phyloP scores from a whole-genome alignment of 768 basidiomycete genomes.

The Hericium erinaceus region DNA sequence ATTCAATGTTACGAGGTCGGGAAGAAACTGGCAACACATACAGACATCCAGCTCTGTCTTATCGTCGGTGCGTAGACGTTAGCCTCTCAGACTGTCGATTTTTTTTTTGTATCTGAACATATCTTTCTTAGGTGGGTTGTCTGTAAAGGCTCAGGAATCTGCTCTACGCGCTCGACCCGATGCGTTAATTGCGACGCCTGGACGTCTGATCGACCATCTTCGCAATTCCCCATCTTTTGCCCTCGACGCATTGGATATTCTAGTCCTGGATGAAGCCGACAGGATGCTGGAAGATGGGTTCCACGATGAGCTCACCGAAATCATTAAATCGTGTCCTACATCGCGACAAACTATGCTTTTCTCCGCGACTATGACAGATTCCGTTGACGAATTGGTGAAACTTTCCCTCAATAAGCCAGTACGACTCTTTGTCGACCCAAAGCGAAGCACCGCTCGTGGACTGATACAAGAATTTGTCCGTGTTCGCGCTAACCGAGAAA shows the following conservation, averaged over 20 bases:
- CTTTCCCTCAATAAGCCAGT: constrained; percentile 92
- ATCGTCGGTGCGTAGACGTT: constrained; percentile 56
- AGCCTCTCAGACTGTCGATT: not conserved
- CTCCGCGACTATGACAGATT: constrained; percentile 98
- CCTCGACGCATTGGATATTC: constrained; percentile 84
- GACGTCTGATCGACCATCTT: constrained; percentile 91
- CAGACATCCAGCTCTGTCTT: constrained; percentile 87
- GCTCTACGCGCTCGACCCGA: constrained; percentile 83
- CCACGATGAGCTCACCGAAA: constrained; percentile 88
- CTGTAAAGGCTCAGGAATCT: constrained; percentile 85
- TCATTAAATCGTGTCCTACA: constrained; percentile 80
- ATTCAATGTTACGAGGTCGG: constrained; percentile 95
- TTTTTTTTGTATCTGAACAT: constrained; percentile 4
- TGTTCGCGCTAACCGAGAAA: constrained; percentile 71
- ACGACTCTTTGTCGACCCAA: constrained; percentile 91
- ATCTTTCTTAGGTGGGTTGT: constrained; percentile 65
- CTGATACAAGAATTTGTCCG: constrained; percentile 93
- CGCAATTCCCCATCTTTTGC: constrained; percentile 92
- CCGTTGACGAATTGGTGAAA: constrained; percentile 85
- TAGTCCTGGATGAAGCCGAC: constrained; percentile 96
- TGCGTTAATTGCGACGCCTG: constrained; percentile 88
- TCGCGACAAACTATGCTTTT: constrained; percentile 97
- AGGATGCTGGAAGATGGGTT: constrained; percentile 96
- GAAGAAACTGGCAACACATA: constrained; percentile 72
- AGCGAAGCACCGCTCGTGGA: constrained; percentile 75